Conservation (phyloP, 805 yeast species). For the Saccharomycopsis oosterbeekiorum region DNA sequence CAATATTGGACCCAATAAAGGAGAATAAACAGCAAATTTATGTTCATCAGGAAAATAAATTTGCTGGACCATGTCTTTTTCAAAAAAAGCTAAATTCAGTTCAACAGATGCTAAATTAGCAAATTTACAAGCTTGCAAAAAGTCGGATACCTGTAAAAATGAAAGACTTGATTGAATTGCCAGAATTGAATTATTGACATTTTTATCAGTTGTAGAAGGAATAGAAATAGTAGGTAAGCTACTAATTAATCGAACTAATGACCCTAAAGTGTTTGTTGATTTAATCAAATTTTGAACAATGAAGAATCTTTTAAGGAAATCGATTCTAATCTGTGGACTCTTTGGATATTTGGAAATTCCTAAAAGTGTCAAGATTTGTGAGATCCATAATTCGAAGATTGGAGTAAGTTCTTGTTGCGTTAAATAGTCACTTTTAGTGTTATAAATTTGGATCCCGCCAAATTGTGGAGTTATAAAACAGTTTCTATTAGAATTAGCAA, state of each 20-base stretch:
- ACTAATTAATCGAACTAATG: constrained; percentile 58
- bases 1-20: constrained; percentile 76
- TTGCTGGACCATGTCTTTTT: constrained; percentile 91
- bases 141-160: constrained; percentile 22
- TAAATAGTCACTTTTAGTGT: constrained; percentile 29
- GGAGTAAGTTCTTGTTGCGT: constrained; percentile 39
- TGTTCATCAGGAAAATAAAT: constrained; percentile 94
- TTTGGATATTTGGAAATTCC: constrained; percentile 56
- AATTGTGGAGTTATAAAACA: constrained; percentile 80
- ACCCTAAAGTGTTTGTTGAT: constrained; percentile 59
- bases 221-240: constrained; percentile 74
- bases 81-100: constrained; percentile 76
- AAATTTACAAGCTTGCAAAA: constrained; percentile 29
- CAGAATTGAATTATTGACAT: constrained; percentile 44
- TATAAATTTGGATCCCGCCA: constrained; percentile 63
- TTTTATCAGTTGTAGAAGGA: constrained; percentile 56
- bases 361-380: constrained; percentile 62
- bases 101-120: constrained; percentile 46
- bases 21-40: constrained; percentile 86
- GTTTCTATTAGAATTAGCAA: constrained; percentile 36
- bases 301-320: constrained; percentile 51
- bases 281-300: constrained; percentile 48
- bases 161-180: constrained; percentile 31
- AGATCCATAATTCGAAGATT: constrained; percentile 56
- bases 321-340: constrained; percentile 55